Base-by-base conservation (phyloP, 441 rosid genomes). In the Gossypium schwendimanii region DNA sequence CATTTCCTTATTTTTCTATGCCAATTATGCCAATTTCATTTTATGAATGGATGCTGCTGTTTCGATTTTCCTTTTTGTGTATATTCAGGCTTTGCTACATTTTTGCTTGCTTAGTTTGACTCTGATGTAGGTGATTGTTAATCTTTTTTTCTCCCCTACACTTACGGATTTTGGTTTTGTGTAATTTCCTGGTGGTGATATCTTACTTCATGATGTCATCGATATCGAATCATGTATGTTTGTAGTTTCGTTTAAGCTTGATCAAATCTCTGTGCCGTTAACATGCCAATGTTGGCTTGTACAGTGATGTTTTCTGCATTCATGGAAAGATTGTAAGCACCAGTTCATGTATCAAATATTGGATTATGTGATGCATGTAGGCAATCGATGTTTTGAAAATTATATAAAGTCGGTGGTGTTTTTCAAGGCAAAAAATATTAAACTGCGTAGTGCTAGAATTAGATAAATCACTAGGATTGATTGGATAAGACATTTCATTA, bases 11-110 rank as follows among this genome's bases (percentile, higher is more conserved):
- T 6, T 33, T 33, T 33, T 57, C 75, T 73, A 53, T 66, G 50
- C 77, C 62, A 73, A 47, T 64, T 71, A 76, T 72, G 75, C 70
- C 41, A 31, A 33, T 59, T 72, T 65, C 26, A 21, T 45, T 2
- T 66, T 47, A 24, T 24, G 55, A 47, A 24, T 24, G 6, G 49
- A 47, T 66, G 58, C 57, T 24, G 11, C 23, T n/a, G 14, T 0
- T 55, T 21, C 36, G 6, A 0, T 4, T 10, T 63, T 36, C 12
- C 6, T 63, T 36, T 18, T 49, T n/a, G 47, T 65, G 0, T 31
- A 33, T 15, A 4, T 69, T 68, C 12, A 52, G 52, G 52, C 58
- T 67, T 6, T 58, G 63, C 62, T 63, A 15, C 52, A 60, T 72
- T 52, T 73, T 62, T 31, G 55, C 6, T 49, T 49, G 18, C 28